phyloP scores from a whole-genome alignment of 495 filamentous ascomycete species.

The Aspergillus ellipticus region DNA sequence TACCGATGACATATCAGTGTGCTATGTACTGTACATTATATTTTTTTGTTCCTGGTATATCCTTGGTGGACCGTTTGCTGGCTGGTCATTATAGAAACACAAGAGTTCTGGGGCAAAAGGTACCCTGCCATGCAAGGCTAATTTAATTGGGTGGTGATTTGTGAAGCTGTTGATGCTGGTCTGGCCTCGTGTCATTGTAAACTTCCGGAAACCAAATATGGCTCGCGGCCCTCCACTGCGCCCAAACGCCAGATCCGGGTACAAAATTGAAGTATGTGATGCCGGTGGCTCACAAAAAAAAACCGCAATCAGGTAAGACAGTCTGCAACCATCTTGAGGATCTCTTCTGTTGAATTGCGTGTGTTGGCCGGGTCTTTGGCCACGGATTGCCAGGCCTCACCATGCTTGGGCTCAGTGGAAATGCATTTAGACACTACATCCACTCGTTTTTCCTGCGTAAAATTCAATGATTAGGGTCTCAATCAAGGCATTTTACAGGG shows the following conservation, averaged over 20 bases:
- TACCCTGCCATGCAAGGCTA: background rate
- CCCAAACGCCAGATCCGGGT: background rate
- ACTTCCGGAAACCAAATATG: background rate
- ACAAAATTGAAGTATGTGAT: background rate
- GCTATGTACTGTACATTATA: slow-evolving; percentile 1
- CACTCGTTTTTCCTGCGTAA: slow-evolving; percentile 67
- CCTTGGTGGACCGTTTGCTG: background rate
- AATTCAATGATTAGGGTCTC: no score
- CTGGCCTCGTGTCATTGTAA: background rate
- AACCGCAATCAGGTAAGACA: slow-evolving; percentile 17
- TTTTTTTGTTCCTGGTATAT: background rate
- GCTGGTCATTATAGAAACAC: background rate
- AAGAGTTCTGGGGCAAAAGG: background rate
- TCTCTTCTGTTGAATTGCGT: slow-evolving; percentile 67
- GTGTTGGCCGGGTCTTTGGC: slow-evolving; percentile 83
- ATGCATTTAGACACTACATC: slow-evolving; percentile 76
- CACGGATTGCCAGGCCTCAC: slow-evolving; percentile 85
- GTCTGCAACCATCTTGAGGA: slow-evolving; percentile 70
- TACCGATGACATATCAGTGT: background rate
- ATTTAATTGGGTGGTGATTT: background rate
- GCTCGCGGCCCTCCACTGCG: background rate
- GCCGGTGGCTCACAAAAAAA: no score
- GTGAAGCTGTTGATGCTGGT: background rate
- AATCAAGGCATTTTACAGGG: background rate
- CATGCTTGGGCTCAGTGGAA: slow-evolving; percentile 78